These are phyloP conservation scores for Penicillium coffeae DNA, from an alignment of 495 filamentous ascomycete species.

Conservation along the genomic window DNA sequence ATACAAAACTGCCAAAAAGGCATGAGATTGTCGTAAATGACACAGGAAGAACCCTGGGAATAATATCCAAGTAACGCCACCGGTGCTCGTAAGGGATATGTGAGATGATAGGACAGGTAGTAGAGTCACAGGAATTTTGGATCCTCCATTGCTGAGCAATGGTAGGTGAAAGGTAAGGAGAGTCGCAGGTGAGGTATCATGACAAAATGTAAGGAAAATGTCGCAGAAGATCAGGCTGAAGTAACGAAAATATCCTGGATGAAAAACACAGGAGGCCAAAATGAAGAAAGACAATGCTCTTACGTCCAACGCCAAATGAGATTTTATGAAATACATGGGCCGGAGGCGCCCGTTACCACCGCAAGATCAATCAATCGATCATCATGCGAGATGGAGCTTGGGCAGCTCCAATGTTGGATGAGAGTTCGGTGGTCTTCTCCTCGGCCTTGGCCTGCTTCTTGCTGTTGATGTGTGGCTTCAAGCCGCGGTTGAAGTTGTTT, in stretches of 20 bases:
- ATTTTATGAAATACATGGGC: conserved; percentile 9
- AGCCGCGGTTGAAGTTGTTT: conserved; percentile 82
- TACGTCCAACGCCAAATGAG: conserved; percentile 13
- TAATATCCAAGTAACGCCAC: conserved; percentile 22
- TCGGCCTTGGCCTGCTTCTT: conserved; percentile 50
- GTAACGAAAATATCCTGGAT: neutral
- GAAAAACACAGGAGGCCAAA: neutral
- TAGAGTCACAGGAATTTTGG: conserved; percentile 24
- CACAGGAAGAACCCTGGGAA: conserved; percentile 22
- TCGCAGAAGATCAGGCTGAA: neutral
- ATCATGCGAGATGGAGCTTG: conserved; percentile 72
- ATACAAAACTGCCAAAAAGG: conserved; percentile 7
- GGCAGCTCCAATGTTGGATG: conserved; percentile 36
- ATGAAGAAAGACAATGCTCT: conserved; percentile 8
- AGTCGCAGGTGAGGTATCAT: conserved; percentile 37
- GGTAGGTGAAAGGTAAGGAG: neutral
- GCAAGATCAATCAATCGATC: conserved; percentile 67
- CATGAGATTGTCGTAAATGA: conserved; percentile 26
- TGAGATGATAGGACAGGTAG: conserved; percentile 6
- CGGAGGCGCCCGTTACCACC: conserved; percentile 4
- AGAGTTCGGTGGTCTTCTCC: conserved; percentile 75
- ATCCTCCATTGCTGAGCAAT: neutral
- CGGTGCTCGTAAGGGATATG: conserved; percentile 24
- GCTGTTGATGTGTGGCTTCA: conserved; percentile 80
- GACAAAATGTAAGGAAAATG: conserved; percentile 9